Base-by-base conservation (phyloP, 2,329 filamentous ascomycete species). In the Penicillium sp. region DNA sequence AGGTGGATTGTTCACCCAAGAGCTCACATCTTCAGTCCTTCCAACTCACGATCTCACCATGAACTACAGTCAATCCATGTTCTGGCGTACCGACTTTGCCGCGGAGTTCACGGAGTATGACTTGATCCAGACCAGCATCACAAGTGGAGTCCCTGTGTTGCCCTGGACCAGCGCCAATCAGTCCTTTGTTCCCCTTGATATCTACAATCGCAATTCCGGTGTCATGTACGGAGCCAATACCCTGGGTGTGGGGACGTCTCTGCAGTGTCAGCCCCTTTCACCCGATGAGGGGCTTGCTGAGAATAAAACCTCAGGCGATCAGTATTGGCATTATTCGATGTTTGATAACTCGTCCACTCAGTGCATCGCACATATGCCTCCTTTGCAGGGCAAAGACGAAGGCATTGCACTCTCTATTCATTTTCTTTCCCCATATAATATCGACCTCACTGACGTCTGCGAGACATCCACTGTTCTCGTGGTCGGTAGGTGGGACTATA, bases 31-130 rank as follows among this genome's bases (percentile, higher is more conserved):
- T 2, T 63, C 61, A 3, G 47, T 43, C 7, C 29, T 62, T 3
- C 31, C 55, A 9, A 60, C 58, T 1, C 17, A 43, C 1, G 44
- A 51, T 4, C 39, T 64, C 8, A 44, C 43, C 4, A 43, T 55
- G 20, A 63, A 63, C 31, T 64, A 60, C 21, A 64, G 61, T 26
- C 46, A 57, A 13, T 56, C 56, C 3, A 37, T 43, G 2, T 62
- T 64, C 7, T 50, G 41, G 38, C 50, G 45, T n/a, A 58, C 49
- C 3, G 58, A 63, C 20, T 63, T 63, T 40, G 56, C 61, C 0
- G 57, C 53, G 2, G 56, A 63, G 21, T 63, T 64, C 17, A 62
- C 59, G 2, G 60, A 63, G 31, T 63, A 63, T 40, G 59, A 63
- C 25, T 36, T 64, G 21, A 63, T 64, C 8, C 60, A 64, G 31